Evolutionary conservation across 2,329 filamentous ascomycete species (phyloP).

Genomic region (Annulohypoxylon truncatum): DNA sequence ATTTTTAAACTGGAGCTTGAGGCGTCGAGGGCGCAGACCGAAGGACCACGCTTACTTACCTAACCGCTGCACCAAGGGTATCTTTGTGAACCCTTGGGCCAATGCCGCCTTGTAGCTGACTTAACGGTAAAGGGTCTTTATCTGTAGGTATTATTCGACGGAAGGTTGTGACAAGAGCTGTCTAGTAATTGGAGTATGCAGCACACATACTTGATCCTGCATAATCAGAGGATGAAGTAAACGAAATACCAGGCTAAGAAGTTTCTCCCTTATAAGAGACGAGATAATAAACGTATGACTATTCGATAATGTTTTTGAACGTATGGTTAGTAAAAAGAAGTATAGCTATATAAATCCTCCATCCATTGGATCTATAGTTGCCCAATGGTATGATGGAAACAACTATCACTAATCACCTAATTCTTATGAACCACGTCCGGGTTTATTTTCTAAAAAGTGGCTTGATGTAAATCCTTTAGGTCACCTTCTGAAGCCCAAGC

Average conservation of each 20-base stretch:
- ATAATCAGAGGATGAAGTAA: neutral
- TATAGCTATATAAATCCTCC: neutral
- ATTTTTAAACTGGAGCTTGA: conserved; percentile 11
- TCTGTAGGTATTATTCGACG: neutral
- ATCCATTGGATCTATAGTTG: neutral
- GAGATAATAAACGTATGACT: too few species aligned
- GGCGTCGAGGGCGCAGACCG: conserved; percentile 3
- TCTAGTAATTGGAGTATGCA: neutral
- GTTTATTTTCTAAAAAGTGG: neutral
- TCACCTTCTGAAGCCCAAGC: neutral
- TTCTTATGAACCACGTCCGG: neutral
- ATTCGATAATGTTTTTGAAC: neutral
- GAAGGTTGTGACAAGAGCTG: conserved; percentile 1
- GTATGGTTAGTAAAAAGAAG: neutral
- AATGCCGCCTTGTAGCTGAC: neutral
- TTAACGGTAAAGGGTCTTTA: conserved; percentile 3
- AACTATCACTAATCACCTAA: neutral
- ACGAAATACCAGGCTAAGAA: neutral
- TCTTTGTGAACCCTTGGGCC: conserved; percentile 22
- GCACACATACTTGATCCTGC: neutral
- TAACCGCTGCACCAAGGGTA: conserved; percentile 32
- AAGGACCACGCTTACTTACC: neutral
- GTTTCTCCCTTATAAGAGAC: too few species aligned
- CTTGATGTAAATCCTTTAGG: neutral
- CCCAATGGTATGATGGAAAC: neutral